Evolutionary conservation across 257 asterid genomes (phyloP).

Genomic region (Rubia yunnanensis): DNA sequence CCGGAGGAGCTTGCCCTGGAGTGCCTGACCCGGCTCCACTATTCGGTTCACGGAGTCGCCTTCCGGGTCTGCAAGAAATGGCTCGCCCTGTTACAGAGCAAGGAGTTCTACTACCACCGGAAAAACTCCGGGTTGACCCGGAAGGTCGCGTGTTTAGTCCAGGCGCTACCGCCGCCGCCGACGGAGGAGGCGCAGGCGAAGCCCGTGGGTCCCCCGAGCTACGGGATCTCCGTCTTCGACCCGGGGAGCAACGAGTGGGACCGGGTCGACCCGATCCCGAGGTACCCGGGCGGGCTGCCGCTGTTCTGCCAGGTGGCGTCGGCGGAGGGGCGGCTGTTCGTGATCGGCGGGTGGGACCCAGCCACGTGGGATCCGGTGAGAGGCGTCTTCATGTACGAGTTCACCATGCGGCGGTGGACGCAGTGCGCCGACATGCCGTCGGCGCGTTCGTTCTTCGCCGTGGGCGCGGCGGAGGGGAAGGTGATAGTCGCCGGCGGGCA

Average conservation of each 20-base stretch:
- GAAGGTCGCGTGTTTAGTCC: slow-evolving; percentile 59
- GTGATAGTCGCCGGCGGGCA: slow-evolving; percentile 82
- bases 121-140: slow-evolving; percentile 42
- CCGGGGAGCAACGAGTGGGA: slow-evolving; percentile 47
- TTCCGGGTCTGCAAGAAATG: slow-evolving; percentile 60
- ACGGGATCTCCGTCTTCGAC: slow-evolving; percentile 57
- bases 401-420: slow-evolving; percentile 56
- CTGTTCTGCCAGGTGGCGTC: slow-evolving; percentile 65
- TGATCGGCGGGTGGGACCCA: slow-evolving; percentile 88
- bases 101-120: slow-evolving; percentile 62
- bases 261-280: slow-evolving; percentile 57
- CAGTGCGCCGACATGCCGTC: slow-evolving; percentile 64
- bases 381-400: slow-evolving; percentile 66
- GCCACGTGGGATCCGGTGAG: slow-evolving; percentile 65
- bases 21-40: slow-evolving; percentile 78
- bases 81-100: slow-evolving; percentile 50
- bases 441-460: slow-evolving; percentile 69
- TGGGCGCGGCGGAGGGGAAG: slow-evolving; percentile 44
- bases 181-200: slow-evolving; percentile 29
- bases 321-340: slow-evolving; percentile 53
- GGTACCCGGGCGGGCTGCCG: slow-evolving; percentile 64
- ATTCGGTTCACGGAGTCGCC: slow-evolving; percentile 47
- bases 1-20: slow-evolving; percentile 81
- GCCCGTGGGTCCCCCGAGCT: slow-evolving; percentile 48
- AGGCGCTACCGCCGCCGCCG: slow-evolving; percentile 39